phyloP scores from a whole-genome alignment of 140 eudicot species.

The Ambrosia hybrid region DNA sequence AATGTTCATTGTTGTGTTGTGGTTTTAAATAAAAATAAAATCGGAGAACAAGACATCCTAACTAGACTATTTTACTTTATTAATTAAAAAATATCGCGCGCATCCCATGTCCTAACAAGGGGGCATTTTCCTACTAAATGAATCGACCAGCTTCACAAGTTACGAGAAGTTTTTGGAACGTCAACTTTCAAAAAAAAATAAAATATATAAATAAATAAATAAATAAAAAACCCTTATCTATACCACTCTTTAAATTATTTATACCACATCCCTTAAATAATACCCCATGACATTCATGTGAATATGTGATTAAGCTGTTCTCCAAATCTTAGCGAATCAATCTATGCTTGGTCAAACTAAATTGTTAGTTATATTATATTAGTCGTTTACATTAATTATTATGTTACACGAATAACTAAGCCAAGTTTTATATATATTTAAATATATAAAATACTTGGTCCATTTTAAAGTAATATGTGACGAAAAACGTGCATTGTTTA shows the following conservation, averaged over 20 bases:
- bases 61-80: neutral
- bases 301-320: neutral
- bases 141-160: neutral
- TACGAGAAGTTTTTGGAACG: neutral
- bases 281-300: constrained; percentile 2
- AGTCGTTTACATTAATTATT: neutral
- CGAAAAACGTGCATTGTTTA: neutral
- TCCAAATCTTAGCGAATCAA: neutral
- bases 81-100: neutral
- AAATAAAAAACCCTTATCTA: no score
- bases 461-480: neutral
- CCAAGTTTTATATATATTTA: neutral
- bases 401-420: neutral
- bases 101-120: neutral
- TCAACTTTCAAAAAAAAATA: no score
- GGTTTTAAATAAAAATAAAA: no score
- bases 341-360: neutral
- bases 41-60: neutral
- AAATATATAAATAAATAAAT: no score
- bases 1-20: no score
- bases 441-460: neutral
- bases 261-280: neutral
- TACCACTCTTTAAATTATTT: neutral
- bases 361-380: neutral
- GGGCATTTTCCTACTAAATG: neutral